Evolutionary conservation across 2,329 filamentous ascomycete species (phyloP), one percentile per base, ranked within the genome.

Genomic region (Colletotrichum sp.): DNA sequence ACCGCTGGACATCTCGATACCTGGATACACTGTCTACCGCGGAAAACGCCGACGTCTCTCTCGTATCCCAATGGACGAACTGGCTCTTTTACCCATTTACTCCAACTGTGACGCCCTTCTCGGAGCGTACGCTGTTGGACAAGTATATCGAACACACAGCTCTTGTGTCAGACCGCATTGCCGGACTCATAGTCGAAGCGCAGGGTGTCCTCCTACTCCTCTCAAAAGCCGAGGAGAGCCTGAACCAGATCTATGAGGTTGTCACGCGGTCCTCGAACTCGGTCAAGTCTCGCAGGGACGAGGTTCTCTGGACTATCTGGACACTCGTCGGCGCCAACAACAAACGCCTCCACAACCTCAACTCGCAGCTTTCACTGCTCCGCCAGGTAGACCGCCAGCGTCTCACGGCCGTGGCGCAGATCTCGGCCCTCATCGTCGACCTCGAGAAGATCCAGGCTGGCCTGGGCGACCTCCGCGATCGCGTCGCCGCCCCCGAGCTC

Each of bases 91-190:
- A 90, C 2, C 92, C 93, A 4, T 95, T 96, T 80, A 88, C 92
- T 70, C 90, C 91, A 10, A 85, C 90, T 6, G 63, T 63, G 5
- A 69, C 69, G 8, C 84, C 86, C n/a, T 89, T 92, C 76, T 90
- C 92, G 3, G 91, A 94, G 81, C 88, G 89, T 55, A 85, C 90
- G 21, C 87, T 97, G 2, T 87, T 95, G 49, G 91, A 95, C 77
- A 93, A 95, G 81, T 97, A 96, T 82, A 88, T 96, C 26, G 89
- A 92, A 71, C 95, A 96, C 84, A 94, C 94, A 2, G 86, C 88
- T 26, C 88, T 92, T 16, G 91, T 96, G 13, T 93, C 94, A 76
- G 92, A 94, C 59, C 92, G 94, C 80, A 95, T 96, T 77, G 85
- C 87, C 5, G 83, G 84, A 21, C 89, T 98, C 16, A 94, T 97